A percentile compares a stretch with the other conserved stretches of the same genome.
phyloP scores from a whole-genome alignment of 345 rosid species.

The Eucalyptus erythrocorys region DNA sequence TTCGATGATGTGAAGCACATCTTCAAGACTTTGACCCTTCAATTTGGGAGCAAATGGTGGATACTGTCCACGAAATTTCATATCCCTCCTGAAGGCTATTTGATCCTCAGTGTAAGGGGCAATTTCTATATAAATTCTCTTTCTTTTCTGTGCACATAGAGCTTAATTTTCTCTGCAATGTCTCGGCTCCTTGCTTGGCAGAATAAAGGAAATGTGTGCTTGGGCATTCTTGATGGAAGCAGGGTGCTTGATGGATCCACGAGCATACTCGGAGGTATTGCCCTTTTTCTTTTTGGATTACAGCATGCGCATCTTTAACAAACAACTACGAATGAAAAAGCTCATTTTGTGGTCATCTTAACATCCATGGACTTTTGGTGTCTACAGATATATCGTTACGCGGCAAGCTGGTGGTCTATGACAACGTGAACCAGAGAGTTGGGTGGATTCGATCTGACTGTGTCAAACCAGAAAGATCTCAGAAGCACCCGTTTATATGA shows the following conservation, averaged over 20 bases:
- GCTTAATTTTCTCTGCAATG: background rate
- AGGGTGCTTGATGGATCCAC: constrained; percentile 67
- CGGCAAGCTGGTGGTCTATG: constrained; percentile 63
- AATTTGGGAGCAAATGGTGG: constrained; percentile 88
- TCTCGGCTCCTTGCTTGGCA: background rate
- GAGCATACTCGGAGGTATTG: constrained; percentile 74
- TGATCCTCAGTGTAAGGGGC: constrained; percentile 58
- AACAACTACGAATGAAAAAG: background rate
- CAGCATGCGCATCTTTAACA: background rate
- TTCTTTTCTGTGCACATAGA: background rate
- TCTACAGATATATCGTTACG: constrained; percentile 63
- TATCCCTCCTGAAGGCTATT: constrained; percentile 75
- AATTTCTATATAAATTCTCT: background rate
- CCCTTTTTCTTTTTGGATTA: background rate
- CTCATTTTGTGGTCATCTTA: background rate
- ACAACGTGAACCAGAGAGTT: constrained; percentile 56
- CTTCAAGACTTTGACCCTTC: constrained; percentile 77
- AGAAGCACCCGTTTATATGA: constrained; percentile 21
- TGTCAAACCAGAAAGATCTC: constrained; percentile 14
- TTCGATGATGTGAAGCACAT: constrained; percentile 39
- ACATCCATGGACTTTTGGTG: background rate
- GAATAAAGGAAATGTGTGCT: constrained; percentile 75
- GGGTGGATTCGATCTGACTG: constrained; percentile 75
- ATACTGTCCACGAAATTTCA: constrained; percentile 45
- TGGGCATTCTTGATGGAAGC: constrained; percentile 91